Evolutionary conservation across 164 flowering plant species (phyloP).

Genomic region (Magnolia kwangsiensis): DNA sequence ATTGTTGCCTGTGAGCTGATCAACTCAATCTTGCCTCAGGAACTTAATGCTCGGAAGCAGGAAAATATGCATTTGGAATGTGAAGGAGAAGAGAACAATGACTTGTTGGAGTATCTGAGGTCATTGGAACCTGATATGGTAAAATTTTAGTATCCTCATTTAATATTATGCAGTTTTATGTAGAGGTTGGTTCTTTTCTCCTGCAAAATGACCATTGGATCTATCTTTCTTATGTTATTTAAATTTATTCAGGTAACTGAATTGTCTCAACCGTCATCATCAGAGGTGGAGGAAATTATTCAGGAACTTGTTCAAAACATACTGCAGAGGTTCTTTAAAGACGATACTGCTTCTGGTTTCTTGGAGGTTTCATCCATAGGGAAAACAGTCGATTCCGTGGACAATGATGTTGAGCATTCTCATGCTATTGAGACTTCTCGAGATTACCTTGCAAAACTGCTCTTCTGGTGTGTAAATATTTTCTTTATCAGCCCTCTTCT

Average conservation of each 20-base stretch:
- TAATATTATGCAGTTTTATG: neutral
- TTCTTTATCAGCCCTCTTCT: too few relatives aligned
- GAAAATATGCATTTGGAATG: conserved; percentile 42
- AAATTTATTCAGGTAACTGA: conserved; percentile 54
- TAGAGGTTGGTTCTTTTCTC: neutral
- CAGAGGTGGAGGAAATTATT: conserved; percentile 73
- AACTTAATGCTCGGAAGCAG: conserved; percentile 50
- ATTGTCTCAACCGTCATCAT: conserved; percentile 67
- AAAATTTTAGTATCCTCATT: neutral
- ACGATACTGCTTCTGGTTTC: conserved; percentile 30
- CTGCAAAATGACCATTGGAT: neutral
- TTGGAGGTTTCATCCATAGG: conserved; percentile 27
- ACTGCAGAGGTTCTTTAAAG: conserved; percentile 44
- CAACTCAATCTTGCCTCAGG: conserved; percentile 39
- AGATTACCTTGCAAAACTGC: conserved; percentile 82
- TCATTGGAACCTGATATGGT: conserved; percentile 81
- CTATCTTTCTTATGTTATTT: neutral
- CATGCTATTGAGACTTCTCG: conserved; percentile 49
- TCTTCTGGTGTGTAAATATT: conserved; percentile 61
- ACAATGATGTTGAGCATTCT: conserved; percentile 30
- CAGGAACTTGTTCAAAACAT: conserved; percentile 67
- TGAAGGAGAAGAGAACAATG: conserved; percentile 42
- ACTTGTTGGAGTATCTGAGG: conserved; percentile 67
- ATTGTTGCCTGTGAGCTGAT: conserved; percentile 8
- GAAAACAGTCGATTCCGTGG: conserved; percentile 19